Evolutionary conservation across 495 filamentous ascomycete genomes (phyloP).

Genomic region (Lophiostoma macrostomum): DNA sequence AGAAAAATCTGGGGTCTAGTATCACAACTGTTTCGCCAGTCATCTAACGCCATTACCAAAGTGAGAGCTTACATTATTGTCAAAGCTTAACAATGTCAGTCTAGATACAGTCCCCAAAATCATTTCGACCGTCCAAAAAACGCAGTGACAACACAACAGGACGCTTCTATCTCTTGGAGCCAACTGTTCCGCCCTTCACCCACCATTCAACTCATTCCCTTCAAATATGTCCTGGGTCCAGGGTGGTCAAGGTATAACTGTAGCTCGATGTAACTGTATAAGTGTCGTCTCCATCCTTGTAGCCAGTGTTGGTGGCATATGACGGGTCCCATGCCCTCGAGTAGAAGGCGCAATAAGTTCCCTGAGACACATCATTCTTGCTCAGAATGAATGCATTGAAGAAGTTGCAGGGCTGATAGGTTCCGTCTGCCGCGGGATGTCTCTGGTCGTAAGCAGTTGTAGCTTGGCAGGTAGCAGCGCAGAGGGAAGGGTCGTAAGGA

Average conservation of each 20-base stretch:
- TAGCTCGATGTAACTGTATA: too few species aligned
- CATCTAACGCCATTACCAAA: not conserved
- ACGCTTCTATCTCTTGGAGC: too few species aligned
- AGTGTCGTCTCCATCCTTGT: not conserved
- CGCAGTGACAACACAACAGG: too few species aligned
- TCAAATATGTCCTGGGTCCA: too few species aligned
- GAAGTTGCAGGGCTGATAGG: conserved; percentile 41
- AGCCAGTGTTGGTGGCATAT: conserved; percentile 13
- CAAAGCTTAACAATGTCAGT: too few species aligned
- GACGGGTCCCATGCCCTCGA: conserved; percentile 33
- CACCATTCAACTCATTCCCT: too few species aligned
- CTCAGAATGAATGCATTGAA: conserved; percentile 49
- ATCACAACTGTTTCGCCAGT: not conserved
- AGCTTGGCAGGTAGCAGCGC: conserved; percentile 45
- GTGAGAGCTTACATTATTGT: too few species aligned
- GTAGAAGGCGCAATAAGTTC: conserved; percentile 36
- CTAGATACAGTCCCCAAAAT: too few species aligned
- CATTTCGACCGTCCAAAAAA: too few species aligned
- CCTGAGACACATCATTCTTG: conserved; percentile 42
- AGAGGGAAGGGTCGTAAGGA: conserved; percentile 42
- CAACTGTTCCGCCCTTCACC: too few species aligned
- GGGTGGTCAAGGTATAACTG: too few species aligned
- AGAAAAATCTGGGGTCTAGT: not conserved
- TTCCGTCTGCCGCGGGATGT: conserved; percentile 30
- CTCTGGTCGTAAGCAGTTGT: conserved; percentile 40